Conservation (phyloP, 2,329 filamentous ascomycete genomes). For the Colletotrichum theobromicola region DNA sequence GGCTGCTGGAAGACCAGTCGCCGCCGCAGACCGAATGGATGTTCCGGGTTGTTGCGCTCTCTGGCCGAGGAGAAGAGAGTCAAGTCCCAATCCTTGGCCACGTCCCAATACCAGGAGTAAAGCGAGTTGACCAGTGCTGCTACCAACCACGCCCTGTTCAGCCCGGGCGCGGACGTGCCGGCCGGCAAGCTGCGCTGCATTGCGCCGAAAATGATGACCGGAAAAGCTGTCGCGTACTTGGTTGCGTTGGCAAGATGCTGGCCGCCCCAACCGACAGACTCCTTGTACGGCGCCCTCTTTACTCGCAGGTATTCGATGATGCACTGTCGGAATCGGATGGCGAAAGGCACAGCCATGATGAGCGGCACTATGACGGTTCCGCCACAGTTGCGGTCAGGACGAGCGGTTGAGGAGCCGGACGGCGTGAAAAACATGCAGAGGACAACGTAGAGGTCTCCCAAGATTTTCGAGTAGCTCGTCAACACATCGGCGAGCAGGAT, state of each 20-base stretch:
- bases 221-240: slow-evolving; percentile 95
- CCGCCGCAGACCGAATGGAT: slow-evolving; percentile 79
- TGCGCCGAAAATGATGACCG: slow-evolving; percentile 82
- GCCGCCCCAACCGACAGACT: slow-evolving; percentile 73
- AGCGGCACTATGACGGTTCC: slow-evolving; percentile 81
- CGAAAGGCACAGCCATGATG: slow-evolving; percentile 80
- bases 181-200: slow-evolving; percentile 68
- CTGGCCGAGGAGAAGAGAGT: slow-evolving; percentile 71
- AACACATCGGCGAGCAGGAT: slow-evolving; percentile 91
- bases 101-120: slow-evolving; percentile 99
- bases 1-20: slow-evolving; percentile 75
- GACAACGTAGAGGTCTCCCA: slow-evolving; percentile 87
- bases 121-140: slow-evolving; percentile 83
- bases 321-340: slow-evolving; percentile 91
- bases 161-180: slow-evolving; percentile 38
- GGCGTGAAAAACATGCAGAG: slow-evolving; percentile 88
- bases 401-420: slow-evolving; percentile 75
- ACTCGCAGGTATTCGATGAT: slow-evolving; percentile 85
- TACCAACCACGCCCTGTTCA: slow-evolving; percentile 69
- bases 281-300: slow-evolving; percentile 58
- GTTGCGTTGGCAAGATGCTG: slow-evolving; percentile 92
- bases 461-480: slow-evolving; percentile 92
- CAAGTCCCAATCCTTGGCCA: slow-evolving; percentile 95
- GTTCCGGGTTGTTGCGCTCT: slow-evolving; percentile 64
- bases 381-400: slow-evolving; percentile 83